phyloP scores from a whole-genome alignment of 176 grass and related monocot genomes.

The Phoenix dactylifera region DNA sequence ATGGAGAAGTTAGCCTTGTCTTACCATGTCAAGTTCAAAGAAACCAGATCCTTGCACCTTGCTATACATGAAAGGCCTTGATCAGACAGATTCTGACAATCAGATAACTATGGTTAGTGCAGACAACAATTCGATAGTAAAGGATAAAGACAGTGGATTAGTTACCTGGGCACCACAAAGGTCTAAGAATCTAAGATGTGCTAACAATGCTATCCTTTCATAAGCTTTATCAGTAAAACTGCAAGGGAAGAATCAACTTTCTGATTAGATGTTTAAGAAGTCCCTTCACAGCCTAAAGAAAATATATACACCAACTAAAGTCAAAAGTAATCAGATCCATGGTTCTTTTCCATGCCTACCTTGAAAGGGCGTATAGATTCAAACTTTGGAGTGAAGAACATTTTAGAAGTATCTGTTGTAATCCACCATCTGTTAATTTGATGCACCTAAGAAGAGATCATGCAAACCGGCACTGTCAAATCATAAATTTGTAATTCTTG shows the following conservation, averaged over 20 bases:
- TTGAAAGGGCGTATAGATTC: slow-evolving; percentile 90
- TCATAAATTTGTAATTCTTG: too few species aligned
- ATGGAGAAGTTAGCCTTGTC: not conserved
- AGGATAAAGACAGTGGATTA: slow-evolving; percentile 11
- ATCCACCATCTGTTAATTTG: slow-evolving; percentile 76
- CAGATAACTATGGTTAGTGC: slow-evolving; percentile 4
- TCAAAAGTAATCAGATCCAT: too few species aligned
- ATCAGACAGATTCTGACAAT: slow-evolving; percentile 69
- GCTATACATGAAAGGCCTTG: slow-evolving; percentile 62
- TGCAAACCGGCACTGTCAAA: too few species aligned
- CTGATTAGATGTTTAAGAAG: not conserved
- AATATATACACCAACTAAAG: too few species aligned
- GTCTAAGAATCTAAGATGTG: slow-evolving; percentile 74
- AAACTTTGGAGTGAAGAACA: slow-evolving; percentile 77
- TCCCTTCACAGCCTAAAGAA: too few species aligned
- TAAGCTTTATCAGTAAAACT: slow-evolving; percentile 85
- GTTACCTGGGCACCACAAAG: slow-evolving; percentile 88
- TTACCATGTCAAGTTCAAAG: slow-evolving; percentile 85
- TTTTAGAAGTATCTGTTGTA: slow-evolving; percentile 60
- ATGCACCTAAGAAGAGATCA: slow-evolving; percentile 42
- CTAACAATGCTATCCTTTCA: slow-evolving; percentile 53
- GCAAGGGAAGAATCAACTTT: slow-evolving; percentile 12
- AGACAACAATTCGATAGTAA: slow-evolving; percentile 4
- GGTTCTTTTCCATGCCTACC: slow-evolving; percentile 31
- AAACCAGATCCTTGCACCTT: slow-evolving; percentile 53